Conservation (phyloP, 2,329 filamentous ascomycete genomes). For the Penicillium sp. region DNA sequence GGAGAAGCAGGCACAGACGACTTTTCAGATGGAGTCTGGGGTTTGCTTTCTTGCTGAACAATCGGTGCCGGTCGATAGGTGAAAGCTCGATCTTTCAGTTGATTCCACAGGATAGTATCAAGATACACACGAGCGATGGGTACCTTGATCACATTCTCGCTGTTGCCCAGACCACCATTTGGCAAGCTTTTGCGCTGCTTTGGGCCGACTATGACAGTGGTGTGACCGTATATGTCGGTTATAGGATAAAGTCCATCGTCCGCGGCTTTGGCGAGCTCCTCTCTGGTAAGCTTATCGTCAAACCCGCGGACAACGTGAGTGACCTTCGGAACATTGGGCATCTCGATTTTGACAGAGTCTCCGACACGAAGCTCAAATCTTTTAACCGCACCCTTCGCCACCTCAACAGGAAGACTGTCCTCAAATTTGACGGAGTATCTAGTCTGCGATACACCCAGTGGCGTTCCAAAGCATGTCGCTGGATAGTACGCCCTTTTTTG, state of each 20-base stretch:
- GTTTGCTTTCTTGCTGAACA: conserved; percentile 18
- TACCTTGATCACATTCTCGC: conserved; percentile 40
- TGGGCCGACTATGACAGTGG: conserved; percentile 41
- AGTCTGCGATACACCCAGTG: conserved; percentile 37
- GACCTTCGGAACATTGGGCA: conserved; percentile 43
- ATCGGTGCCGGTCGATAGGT: conserved; percentile 25
- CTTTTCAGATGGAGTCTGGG: conserved; percentile 40
- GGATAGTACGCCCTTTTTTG: conserved; percentile 58
- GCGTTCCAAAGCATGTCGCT: conserved; percentile 55
- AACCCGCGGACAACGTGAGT: conserved; percentile 47
- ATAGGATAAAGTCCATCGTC: conserved; percentile 27
- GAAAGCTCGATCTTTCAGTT: conserved; percentile 44
- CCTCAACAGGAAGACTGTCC: conserved; percentile 42
- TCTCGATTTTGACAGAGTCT: conserved; percentile 49
- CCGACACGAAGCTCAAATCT: conserved; percentile 46
- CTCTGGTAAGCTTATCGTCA: conserved; percentile 33
- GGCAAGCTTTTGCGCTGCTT: conserved; percentile 47
- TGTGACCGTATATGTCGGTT: conserved; percentile 47
- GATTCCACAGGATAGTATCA: conserved; percentile 48
- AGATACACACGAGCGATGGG: conserved; percentile 48
- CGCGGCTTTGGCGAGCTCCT: conserved; percentile 28
- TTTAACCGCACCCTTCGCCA: conserved; percentile 43
- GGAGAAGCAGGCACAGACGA: conserved; percentile 49
- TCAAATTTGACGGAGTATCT: conserved; percentile 50
- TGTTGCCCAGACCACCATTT: conserved; percentile 28